phyloP scores from a whole-genome alignment of 257 asterid species.

The Nicotiana attenuata region DNA sequence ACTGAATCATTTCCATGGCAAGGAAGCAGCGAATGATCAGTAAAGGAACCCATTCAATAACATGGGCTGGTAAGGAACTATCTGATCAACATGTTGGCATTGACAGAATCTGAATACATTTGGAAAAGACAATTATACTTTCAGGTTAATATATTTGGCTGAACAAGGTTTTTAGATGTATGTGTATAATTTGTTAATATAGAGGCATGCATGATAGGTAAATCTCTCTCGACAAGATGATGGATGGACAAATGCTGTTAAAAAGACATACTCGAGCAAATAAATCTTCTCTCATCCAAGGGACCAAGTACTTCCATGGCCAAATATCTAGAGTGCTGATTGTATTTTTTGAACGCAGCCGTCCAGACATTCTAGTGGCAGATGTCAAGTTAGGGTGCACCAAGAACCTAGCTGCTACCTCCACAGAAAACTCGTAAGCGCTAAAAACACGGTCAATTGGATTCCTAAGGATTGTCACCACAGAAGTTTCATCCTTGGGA shows the following conservation, averaged over 20 bases:
- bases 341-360: slow-evolving; percentile 53
- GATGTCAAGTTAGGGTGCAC: slow-evolving; percentile 90
- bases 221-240: neutral
- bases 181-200: neutral
- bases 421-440: slow-evolving; percentile 90
- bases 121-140: neutral
- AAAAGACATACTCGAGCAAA: slow-evolving; percentile 80
- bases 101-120: neutral
- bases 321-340: slow-evolving; percentile 91
- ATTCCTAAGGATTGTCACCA: slow-evolving; percentile 85
- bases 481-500: slow-evolving; percentile 72
- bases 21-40: neutral
- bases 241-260: slow-evolving; percentile 7
- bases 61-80: neutral
- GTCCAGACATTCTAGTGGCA: slow-evolving; percentile 48
- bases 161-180: neutral
- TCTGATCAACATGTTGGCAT: neutral
- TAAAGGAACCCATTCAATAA: neutral
- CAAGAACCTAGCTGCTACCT: slow-evolving; percentile 95
- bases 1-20: neutral
- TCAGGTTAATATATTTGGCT: neutral
- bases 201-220: neutral
- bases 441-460: slow-evolving; percentile 96
- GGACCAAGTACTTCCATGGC: slow-evolving; percentile 99
- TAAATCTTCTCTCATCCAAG: slow-evolving; percentile 98